phyloP scores from a whole-genome alignment of 768 basidiomycete species.

The Nevesoporus exiguus region DNA sequence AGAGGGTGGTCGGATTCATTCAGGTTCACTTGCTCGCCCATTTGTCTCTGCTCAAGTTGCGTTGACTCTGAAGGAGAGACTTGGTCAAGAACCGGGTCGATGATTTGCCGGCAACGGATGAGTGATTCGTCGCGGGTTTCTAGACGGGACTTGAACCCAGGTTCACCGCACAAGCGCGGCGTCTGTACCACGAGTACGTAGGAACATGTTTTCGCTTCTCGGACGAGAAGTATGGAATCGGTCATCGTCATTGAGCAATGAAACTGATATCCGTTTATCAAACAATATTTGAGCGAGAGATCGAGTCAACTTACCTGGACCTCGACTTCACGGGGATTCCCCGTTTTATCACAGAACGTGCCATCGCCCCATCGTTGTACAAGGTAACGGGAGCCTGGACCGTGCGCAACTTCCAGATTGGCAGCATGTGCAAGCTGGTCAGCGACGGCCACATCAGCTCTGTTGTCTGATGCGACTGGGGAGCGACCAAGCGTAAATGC shows the following conservation, averaged over 20 bases:
- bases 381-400: constrained; percentile 83
- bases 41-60: constrained; percentile 29
- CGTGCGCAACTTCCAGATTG: constrained; percentile 74
- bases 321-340: constrained; percentile 84
- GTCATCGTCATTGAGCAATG: constrained; percentile 95
- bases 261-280: constrained; percentile 49
- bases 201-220: constrained; percentile 90
- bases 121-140: constrained; percentile 63
- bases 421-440: constrained; percentile 61
- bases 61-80: constrained; percentile 25
- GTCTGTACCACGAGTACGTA: constrained; percentile 95
- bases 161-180: constrained; percentile 88
- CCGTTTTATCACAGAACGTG: constrained; percentile 90
- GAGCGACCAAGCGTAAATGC: constrained; percentile 76
- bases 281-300: constrained; percentile 2
- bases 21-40: constrained; percentile 32
- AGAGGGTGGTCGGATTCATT: constrained; percentile 56
- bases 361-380: constrained; percentile 91
- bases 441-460: constrained; percentile 61
- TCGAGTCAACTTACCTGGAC: constrained; percentile 66
- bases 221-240: constrained; percentile 86
- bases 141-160: constrained; percentile 80
- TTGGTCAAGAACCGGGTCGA: constrained; percentile 30
- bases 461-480: constrained; percentile 53
- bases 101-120: constrained; percentile 78